Percentiles rank a stretch among this genome's conserved stretches.
phyloP scores from a whole-genome alignment of 148 eudicot genomes.

The Chenopodium berlandieri region DNA sequence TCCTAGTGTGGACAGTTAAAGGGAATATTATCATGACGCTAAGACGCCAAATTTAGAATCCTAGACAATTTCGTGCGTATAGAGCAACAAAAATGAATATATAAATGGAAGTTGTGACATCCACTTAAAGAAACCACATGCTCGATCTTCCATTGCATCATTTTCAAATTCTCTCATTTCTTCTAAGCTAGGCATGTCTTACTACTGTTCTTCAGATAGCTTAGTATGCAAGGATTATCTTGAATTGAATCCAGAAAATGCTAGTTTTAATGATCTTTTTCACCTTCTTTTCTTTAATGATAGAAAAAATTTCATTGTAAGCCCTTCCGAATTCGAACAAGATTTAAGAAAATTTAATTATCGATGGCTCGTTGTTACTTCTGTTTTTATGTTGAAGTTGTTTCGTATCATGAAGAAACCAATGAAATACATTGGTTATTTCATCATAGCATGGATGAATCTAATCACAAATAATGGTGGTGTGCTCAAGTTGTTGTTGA shows the following conservation, averaged over 20 bases:
- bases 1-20: too few relatives aligned
- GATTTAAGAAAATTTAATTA: constrained; percentile 29
- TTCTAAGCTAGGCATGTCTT: constrained; percentile 26
- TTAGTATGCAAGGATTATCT: constrained; percentile 34
- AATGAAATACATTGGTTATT: constrained; percentile 28
- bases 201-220: neutral
- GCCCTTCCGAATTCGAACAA: constrained; percentile 18
- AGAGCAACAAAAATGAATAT: too few relatives aligned
- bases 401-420: constrained; percentile 25
- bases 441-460: constrained; percentile 28
- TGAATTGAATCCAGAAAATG: constrained; percentile 36
- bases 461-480: constrained; percentile 32
- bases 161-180: neutral
- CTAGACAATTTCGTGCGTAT: too few relatives aligned
- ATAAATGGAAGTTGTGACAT: too few relatives aligned
- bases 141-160: neutral
- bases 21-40: too few relatives aligned
- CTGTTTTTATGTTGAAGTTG: constrained; percentile 30
- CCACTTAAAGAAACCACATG: neutral
- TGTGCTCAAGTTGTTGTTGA: constrained; percentile 17
- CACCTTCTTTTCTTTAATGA: constrained; percentile 25
- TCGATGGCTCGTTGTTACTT: constrained; percentile 39
- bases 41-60: too few relatives aligned
- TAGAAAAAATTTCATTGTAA: constrained; percentile 18
- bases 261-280: constrained; percentile 24